Conservation (phyloP, 306 rosid species). For the Prunus persica region Prunus_persica_NCBIv2 NC_034012.1:862001-862500, state of each 20-base stretch:
- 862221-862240: constrained; percentile 18
- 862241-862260: constrained; percentile 1
- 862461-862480: background rate
- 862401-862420: constrained; percentile 8
- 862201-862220: background rate
- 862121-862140: constrained; percentile 5
- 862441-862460: constrained; percentile 20
- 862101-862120: background rate
- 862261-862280: constrained; percentile 18
- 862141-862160: constrained; percentile 38
- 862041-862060: constrained; percentile 29
- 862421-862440: constrained; percentile 27
- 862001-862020: constrained; percentile 12
- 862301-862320: background rate
- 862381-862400: constrained; percentile 12
- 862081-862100: constrained; percentile 41
- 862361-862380: background rate
- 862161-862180: background rate
- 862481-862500: background rate
- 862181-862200: background rate
- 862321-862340: constrained; percentile 1
- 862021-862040: constrained; percentile 39
- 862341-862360: constrained; percentile 21
- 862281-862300: constrained; percentile 11
- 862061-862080: constrained; percentile 58